These are phyloP conservation scores for Sarcocystis neurona DNA, from an alignment of 169 alveolate genomes.

Conservation along the genomic window DNA sequence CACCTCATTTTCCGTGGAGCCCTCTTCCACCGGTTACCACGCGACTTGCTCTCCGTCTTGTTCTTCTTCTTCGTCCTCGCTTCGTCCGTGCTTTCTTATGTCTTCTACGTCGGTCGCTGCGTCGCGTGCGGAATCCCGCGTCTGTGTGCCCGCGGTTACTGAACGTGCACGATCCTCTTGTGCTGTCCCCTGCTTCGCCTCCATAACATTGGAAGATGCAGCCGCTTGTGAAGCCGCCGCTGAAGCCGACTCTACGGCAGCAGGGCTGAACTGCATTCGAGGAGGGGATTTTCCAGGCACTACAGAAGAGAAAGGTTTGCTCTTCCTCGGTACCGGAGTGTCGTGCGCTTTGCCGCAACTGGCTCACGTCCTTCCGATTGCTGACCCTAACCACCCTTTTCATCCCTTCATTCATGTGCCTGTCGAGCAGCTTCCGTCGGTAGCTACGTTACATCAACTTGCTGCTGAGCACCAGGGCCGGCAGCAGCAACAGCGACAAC, in stretches of 20 bases:
- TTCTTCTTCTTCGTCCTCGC: background rate
- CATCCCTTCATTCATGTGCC: constrained; percentile 1
- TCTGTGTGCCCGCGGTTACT: too few relatives aligned
- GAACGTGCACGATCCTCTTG: too few relatives aligned
- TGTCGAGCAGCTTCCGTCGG: background rate
- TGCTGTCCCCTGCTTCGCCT: too few relatives aligned
- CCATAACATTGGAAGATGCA: too few relatives aligned
- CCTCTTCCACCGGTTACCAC: background rate
- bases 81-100: background rate
- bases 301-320: too few relatives aligned
- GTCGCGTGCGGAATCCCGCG: too few relatives aligned
- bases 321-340: constrained; percentile 38
- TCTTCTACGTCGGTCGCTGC: background rate
- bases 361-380: constrained; percentile 30
- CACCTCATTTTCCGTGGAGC: too few relatives aligned
- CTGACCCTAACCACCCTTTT: constrained; percentile 30
- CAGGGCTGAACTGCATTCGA: too few relatives aligned
- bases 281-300: too few relatives aligned
- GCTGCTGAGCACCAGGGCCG: background rate
- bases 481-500: background rate
- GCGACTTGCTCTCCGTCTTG: background rate
- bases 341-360: constrained; percentile 40
- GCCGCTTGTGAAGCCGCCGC: too few relatives aligned
- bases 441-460: background rate
- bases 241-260: too few relatives aligned